A percentile compares a stretch with the other conserved stretches of the same genome.
Conservation (phyloP, 2,329 filamentous ascomycete genomes). For the Penicillium sp. region DNA sequence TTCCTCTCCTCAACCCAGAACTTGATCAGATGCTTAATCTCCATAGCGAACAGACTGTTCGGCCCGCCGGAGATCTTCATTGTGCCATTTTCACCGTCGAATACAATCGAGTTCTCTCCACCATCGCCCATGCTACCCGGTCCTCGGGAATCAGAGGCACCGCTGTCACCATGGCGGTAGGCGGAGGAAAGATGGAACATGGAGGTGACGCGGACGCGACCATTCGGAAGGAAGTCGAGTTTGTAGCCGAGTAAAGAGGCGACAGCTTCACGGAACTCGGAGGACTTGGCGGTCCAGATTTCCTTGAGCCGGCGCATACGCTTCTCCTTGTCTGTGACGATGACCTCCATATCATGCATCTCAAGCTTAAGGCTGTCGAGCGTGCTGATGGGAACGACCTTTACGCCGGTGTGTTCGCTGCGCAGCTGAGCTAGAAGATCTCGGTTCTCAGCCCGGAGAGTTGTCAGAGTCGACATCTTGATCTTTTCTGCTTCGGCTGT, state of each 20-base stretch:
- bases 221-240: conserved; percentile 93
- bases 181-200: conserved; percentile 68
- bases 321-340: conserved; percentile 68
- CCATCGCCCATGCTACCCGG: conserved; percentile 43
- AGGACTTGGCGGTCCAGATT: conserved; percentile 84
- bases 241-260: conserved; percentile 90
- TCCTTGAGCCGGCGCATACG: conserved; percentile 80
- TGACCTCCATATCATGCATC: conserved; percentile 65
- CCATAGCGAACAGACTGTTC: conserved; percentile 74
- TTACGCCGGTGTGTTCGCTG: conserved; percentile 44
- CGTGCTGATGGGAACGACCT: conserved; percentile 69
- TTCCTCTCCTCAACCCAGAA: conserved; percentile 96
- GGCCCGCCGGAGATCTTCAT: conserved; percentile 97
- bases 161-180: conserved; percentile 39
- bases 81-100: conserved; percentile 87
- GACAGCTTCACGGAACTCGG: conserved; percentile 93
- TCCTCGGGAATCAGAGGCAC: conserved; percentile 53
- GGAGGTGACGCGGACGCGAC: conserved; percentile 84
- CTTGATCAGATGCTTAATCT: conserved; percentile 79
- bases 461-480: conserved; percentile 71
- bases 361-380: conserved; percentile 71
- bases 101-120: conserved; percentile 61
- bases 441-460: conserved; percentile 75
- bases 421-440: conserved; percentile 71
- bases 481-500: conserved; percentile 79